Percentiles rank a stretch among this genome's conserved stretches.
phyloP scores from a whole-genome alignment of 1,284 basidiomycete genomes.

The Fomitopsis pinicola region DNA sequence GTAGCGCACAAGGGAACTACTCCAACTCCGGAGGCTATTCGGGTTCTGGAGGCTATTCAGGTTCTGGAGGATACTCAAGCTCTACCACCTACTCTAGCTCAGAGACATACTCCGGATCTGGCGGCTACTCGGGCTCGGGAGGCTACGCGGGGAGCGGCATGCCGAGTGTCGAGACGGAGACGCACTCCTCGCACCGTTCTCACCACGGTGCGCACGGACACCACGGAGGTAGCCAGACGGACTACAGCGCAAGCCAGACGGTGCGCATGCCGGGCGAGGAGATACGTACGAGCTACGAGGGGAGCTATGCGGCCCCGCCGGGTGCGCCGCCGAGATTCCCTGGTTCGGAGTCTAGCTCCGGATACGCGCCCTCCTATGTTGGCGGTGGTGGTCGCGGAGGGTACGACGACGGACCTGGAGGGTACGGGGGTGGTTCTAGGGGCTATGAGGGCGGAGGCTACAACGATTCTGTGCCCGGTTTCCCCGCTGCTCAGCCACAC shows the following conservation, averaged over 20 bases:
- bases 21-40: neutral
- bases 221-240: constrained; percentile 7
- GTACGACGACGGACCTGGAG: neutral
- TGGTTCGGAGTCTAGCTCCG: neutral
- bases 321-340: constrained; percentile 8
- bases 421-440: neutral
- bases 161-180: neutral
- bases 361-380: constrained; percentile 10
- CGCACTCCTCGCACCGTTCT: neutral
- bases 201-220: constrained; percentile 7
- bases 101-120: too few species aligned
- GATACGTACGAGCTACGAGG: constrained; percentile 11
- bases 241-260: constrained; percentile 8
- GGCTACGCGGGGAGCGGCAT: neutral
- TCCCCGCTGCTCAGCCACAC: neutral
- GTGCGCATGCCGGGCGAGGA: constrained; percentile 6
- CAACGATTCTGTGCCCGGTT: neutral
- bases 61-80: neutral
- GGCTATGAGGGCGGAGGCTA: neutral
- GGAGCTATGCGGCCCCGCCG: constrained; percentile 13
- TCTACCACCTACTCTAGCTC: too few species aligned
- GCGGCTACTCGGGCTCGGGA: neutral
- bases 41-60: neutral
- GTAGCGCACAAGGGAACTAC: constrained; percentile 2
- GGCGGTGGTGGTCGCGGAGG: neutral